These are phyloP conservation scores for Apiospora sp. DNA, from an alignment of 2,329 filamentous ascomycete species.

Conservation along the genomic window DNA sequence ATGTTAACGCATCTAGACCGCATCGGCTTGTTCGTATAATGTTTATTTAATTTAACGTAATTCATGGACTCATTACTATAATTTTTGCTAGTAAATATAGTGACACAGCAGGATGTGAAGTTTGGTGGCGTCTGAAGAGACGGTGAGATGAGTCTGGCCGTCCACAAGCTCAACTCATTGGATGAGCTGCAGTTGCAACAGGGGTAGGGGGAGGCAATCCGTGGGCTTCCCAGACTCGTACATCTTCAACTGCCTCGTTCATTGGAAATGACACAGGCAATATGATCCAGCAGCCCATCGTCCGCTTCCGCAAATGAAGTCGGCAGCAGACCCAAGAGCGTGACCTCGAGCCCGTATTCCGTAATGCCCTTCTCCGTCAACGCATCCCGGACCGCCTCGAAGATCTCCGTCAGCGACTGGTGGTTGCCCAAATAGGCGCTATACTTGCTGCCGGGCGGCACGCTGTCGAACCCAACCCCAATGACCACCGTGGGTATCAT, in stretches of 20 bases:
- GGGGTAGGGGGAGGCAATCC: background rate
- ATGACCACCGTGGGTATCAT: slow-evolving; percentile 15
- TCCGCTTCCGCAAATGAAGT: background rate
- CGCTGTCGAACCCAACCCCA: background rate
- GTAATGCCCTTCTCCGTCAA: background rate
- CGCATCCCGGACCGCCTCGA: background rate
- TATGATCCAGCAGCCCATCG: background rate
- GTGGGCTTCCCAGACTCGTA: background rate
- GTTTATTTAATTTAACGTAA: background rate
- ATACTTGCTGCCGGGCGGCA: too few relatives aligned
- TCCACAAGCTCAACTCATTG: background rate
- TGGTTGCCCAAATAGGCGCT: background rate
- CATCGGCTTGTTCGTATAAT: background rate
- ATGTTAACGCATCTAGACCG: background rate
- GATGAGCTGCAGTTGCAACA: background rate
- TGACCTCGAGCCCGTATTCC: slow-evolving; percentile 14
- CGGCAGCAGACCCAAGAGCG: slow-evolving; percentile 3
- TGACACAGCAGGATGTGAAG: background rate
- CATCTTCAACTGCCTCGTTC: background rate
- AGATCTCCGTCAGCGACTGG: slow-evolving; percentile 3
- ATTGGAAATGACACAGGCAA: background rate
- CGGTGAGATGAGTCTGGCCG: background rate
- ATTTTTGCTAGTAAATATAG: background rate
- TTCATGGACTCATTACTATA: background rate
- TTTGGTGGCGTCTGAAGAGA: background rate